These are phyloP conservation scores for Daedaleopsis nitida DNA, from an alignment of 768 basidiomycete genomes.

Conservation along the genomic window DNA sequence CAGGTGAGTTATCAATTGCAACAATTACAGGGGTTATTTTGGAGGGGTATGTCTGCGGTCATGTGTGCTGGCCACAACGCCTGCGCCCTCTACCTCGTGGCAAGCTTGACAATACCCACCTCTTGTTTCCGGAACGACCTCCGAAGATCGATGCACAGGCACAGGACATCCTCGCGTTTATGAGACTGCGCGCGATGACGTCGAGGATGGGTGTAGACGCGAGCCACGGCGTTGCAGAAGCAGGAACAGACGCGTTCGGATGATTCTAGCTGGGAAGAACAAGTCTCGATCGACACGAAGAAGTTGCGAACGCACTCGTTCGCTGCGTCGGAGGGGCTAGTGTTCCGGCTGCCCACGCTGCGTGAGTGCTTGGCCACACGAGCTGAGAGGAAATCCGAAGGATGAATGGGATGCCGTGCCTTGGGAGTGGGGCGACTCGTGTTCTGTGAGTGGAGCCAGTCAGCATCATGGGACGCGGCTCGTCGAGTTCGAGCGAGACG, in stretches of 20 bases:
- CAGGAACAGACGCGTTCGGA: background rate
- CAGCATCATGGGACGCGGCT: conserved; percentile 12
- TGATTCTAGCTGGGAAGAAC: conserved; percentile 1
- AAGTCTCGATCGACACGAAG: conserved; percentile 9
- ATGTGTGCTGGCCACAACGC: background rate
- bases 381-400: background rate
- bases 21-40: background rate
- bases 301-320: conserved; percentile 2
- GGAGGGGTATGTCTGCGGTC: background rate
- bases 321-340: background rate
- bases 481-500: conserved; percentile 7
- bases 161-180: background rate
- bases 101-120: background rate
- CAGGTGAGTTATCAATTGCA: background rate
- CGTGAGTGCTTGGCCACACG: background rate
- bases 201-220: background rate
- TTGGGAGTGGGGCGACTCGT: conserved; percentile 6
- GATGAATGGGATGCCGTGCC: conserved; percentile 6
- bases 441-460: background rate
- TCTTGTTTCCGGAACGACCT: background rate
- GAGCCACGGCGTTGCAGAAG: background rate
- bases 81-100: background rate
- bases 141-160: conserved; percentile 8
- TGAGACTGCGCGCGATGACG: conserved; percentile 6
- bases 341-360: background rate